phyloP scores from a whole-genome alignment of 257 asterid species.

The Nicotiana attenuata region DNA sequence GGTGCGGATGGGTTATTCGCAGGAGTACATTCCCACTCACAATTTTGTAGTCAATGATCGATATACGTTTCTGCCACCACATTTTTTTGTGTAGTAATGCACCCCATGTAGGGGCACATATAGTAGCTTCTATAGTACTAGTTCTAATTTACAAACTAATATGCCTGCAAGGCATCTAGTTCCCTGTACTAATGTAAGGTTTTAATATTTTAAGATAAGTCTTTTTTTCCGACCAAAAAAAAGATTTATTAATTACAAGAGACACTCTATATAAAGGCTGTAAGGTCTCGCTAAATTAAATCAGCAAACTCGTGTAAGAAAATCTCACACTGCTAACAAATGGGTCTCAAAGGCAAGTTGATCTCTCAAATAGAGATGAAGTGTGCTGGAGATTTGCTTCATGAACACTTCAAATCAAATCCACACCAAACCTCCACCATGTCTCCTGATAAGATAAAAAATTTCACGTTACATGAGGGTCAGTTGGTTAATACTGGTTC shows the following conservation, averaged over 20 bases:
- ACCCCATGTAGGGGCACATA: no score
- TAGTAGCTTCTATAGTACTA: no score
- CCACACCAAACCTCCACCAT: not conserved
- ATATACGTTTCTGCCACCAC: not conserved
- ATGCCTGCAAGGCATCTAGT: no score
- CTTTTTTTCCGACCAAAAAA: no score
- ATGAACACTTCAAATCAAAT: not conserved
- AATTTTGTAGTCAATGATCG: not conserved
- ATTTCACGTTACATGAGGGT: not conserved
- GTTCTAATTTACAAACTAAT: no score
- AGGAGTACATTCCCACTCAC: not conserved
- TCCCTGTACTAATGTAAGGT: no score
- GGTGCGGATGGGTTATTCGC: not conserved
- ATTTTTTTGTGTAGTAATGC: no score
- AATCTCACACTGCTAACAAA: not conserved
- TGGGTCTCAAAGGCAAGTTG: not conserved
- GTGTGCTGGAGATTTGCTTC: no score
- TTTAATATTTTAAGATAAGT: no score
- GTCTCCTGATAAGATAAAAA: not conserved
- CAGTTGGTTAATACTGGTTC: not conserved
- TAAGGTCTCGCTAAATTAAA: not conserved
- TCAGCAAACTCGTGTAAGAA: not conserved
- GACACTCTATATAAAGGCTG: not conserved
- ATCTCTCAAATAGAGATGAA: not conserved
- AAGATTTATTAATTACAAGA: no score